Base-by-base conservation (phyloP, 768 basidiomycete genomes). In the Suillus subluteus region DNA sequence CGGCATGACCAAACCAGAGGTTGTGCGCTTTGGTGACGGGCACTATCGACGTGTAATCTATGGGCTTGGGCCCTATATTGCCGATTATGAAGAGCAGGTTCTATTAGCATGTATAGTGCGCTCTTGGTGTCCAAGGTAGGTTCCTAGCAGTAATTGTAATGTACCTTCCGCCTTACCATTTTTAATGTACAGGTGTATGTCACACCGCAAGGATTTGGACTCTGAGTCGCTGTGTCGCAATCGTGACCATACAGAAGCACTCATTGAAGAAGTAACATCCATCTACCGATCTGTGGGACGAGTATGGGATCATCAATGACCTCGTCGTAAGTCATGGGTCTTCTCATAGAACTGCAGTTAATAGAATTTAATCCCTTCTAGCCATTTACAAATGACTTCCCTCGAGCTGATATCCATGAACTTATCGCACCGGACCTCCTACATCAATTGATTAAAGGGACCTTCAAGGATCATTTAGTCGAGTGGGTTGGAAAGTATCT, bases 51-150 rank as follows among this genome's bases (percentile, higher is more conserved):
- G 69, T 13, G 74, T 66, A 1, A 72, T 81, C 8, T 81, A 75
- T 69, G 73, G 74, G 1, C 65, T 82, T 7, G 79, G 79, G 0
- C 75, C 79, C 0, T 79, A 80, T 44, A 81, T 82, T 65, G 79
- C 78, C 0, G 79, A 82, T 63, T 82, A 82, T 62, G 79, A 78
- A 0, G 80, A 83, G 65, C 81, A 82, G 64, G 75, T 67, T 1
- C 62, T 78, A 0, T 64, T 81, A 1, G 71, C 76, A 1, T 73
- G 79, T 37, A 69, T 80, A 40, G 73, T 81, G 1, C 72, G 74
- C 48, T 68, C 68, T 1, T 82, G 80, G 80, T 82, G 80, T 67
- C 64, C 78, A 15, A 68, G 68, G 80, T 81, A 70, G 8, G 68
- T 46, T n/a, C 26, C 26, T 26, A 26, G 26, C 26, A 26, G 26